Conservation (phyloP, 805 yeast species). For the Lipomyces starkeyi region DNA sequence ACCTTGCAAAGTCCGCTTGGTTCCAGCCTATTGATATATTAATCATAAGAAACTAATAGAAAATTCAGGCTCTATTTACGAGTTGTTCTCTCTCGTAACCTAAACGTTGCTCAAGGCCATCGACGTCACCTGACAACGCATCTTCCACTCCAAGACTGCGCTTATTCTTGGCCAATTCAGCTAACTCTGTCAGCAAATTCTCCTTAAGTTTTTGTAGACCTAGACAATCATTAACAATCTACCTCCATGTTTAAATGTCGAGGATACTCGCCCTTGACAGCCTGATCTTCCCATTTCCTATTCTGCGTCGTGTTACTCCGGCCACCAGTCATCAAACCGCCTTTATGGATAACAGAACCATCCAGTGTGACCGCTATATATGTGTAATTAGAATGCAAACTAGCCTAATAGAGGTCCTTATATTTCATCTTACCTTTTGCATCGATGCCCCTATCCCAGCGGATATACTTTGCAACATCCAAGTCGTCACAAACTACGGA, state of each 20-base stretch:
- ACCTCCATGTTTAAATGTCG: no score
- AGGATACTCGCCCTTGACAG: slow-evolving; percentile 26
- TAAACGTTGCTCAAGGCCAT: slow-evolving; percentile 50
- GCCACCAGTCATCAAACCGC: slow-evolving; percentile 96
- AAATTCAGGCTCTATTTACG: slow-evolving; percentile 30
- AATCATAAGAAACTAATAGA: not conserved
- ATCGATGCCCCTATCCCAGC: slow-evolving; percentile 66
- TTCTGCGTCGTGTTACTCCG: slow-evolving; percentile 55
- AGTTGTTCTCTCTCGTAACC: slow-evolving; percentile 44
- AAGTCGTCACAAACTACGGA: slow-evolving; percentile 78
- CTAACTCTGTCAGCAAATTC: slow-evolving; percentile 57
- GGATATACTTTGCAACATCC: slow-evolving; percentile 68
- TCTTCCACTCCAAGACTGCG: slow-evolving; percentile 65
- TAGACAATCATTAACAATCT: slow-evolving; percentile 46
- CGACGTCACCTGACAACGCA: slow-evolving; percentile 60
- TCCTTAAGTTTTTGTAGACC: slow-evolving; percentile 59
- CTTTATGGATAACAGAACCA: slow-evolving; percentile 82
- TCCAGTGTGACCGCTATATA: slow-evolving; percentile 67
- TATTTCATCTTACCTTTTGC: slow-evolving; percentile 52
- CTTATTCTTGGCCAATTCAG: slow-evolving; percentile 52
- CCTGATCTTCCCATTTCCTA: slow-evolving; percentile 68
- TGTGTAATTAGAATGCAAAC: not conserved
- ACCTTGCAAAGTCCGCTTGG: slow-evolving; percentile 42
- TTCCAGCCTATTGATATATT: slow-evolving; percentile 16
- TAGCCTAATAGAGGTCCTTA: not conserved